A percentile compares a stretch with the other conserved stretches of the same genome.
Evolutionary conservation across 306 rosid species (phyloP).

Genomic region (Quercus gilva): DNA sequence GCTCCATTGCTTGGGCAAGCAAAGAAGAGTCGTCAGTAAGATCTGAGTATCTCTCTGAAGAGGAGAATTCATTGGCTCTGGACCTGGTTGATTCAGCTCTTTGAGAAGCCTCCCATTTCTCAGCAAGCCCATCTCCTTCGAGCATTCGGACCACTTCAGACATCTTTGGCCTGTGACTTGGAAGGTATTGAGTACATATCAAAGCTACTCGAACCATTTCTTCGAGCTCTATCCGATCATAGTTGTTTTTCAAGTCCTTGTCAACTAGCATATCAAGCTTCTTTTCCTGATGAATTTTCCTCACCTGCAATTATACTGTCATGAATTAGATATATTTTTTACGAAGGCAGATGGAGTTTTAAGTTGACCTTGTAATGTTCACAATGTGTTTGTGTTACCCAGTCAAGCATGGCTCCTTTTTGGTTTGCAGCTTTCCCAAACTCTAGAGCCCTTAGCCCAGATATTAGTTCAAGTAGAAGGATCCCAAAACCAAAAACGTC

Average conservation of each 20-base stretch:
- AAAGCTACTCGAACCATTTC: slow-evolving; percentile 90
- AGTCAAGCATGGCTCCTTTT: slow-evolving; percentile 94
- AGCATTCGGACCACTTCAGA: slow-evolving; percentile 97
- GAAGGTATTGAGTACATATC: slow-evolving; percentile 79
- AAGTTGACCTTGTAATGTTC: not conserved
- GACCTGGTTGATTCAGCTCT: slow-evolving; percentile 74
- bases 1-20: slow-evolving; percentile 98
- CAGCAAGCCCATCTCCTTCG: slow-evolving; percentile 97
- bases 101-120: slow-evolving; percentile 97
- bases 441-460: slow-evolving; percentile 88
- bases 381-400: slow-evolving; percentile 51
- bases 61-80: slow-evolving; percentile 74
- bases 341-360: not conserved
- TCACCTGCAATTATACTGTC: slow-evolving; percentile 57
- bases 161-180: slow-evolving; percentile 87
- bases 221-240: slow-evolving; percentile 79
- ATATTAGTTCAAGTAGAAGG: slow-evolving; percentile 83
- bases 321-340: not conserved
- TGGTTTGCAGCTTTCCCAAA: slow-evolving; percentile 89
- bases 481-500: slow-evolving; percentile 98
- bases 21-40: slow-evolving; percentile 95
- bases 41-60: slow-evolving; percentile 86
- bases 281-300: slow-evolving; percentile 83
- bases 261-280: slow-evolving; percentile 78
- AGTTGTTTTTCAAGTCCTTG: slow-evolving; percentile 64